Conservation (phyloP, 2,329 filamentous ascomycete genomes). For the Aspergillus unguis region DNA sequence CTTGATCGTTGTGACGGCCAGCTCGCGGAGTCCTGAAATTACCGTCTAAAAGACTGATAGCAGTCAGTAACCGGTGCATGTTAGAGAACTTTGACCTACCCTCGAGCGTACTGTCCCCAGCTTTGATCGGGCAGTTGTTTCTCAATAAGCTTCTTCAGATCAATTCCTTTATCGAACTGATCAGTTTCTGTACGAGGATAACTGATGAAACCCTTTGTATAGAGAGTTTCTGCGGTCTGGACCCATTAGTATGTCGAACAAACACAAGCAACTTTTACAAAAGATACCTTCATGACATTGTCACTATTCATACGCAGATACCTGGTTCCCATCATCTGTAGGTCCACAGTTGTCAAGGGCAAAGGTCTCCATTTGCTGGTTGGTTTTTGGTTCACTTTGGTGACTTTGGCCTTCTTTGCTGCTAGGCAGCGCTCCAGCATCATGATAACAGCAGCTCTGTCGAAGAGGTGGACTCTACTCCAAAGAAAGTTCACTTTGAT, state of each 20-base stretch:
- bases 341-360: constrained; percentile 89
- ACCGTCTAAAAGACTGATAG: constrained; percentile 61
- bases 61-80: constrained; percentile 1
- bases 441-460: constrained; percentile 74
- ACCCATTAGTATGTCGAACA: constrained; percentile 1
- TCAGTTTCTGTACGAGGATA: constrained; percentile 98
- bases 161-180: constrained; percentile 86
- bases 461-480: constrained; percentile 79
- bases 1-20: constrained; percentile 89
- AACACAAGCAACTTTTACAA: background rate
- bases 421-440: constrained; percentile 81
- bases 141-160: constrained; percentile 72
- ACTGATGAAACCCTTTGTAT: constrained; percentile 93
- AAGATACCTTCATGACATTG: constrained; percentile 70
- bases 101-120: constrained; percentile 80
- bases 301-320: constrained; percentile 90
- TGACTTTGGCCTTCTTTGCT: constrained; percentile 74
- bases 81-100: constrained; percentile 30
- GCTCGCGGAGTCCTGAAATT: constrained; percentile 77
- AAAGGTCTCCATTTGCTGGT: constrained; percentile 93
- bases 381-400: constrained; percentile 82
- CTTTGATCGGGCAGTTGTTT: constrained; percentile 74
- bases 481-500: constrained; percentile 82
- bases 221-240: constrained; percentile 72
- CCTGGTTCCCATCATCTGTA: constrained; percentile 90